A percentile compares a stretch with the other conserved stretches of the same genome.
phyloP scores from a whole-genome alignment of 768 basidiomycete genomes.

The Floccularia luteovirens region DNA sequence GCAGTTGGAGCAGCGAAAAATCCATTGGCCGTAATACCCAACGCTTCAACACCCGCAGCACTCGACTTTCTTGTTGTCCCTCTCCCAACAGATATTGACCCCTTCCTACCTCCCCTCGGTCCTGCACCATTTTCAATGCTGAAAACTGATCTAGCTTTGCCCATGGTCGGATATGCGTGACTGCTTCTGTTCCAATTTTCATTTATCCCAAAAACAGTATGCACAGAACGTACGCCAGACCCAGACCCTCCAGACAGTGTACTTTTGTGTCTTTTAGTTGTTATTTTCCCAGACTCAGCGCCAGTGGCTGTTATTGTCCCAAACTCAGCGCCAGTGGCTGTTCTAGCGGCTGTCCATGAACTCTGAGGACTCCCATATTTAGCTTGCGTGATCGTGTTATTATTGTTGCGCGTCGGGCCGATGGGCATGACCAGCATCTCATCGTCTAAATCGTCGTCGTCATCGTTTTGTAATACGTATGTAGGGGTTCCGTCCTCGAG shows the following conservation, averaged over 20 bases:
- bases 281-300: slow-evolving; percentile 8
- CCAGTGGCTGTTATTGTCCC: slow-evolving; percentile 2
- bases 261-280: slow-evolving; percentile 15
- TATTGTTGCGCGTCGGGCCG: slow-evolving; percentile 29
- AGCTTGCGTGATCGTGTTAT: slow-evolving; percentile 7
- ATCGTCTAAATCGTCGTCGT: slow-evolving; percentile 73
- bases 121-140: slow-evolving; percentile 48
- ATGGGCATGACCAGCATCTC: slow-evolving; percentile 70
- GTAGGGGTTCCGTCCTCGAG: slow-evolving; percentile 12
- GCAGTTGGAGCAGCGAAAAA: no score
- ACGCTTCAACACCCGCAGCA: slow-evolving; percentile 70
- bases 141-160: slow-evolving; percentile 49
- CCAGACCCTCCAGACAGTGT: slow-evolving; percentile 12
- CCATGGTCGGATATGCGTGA: slow-evolving; percentile 19
- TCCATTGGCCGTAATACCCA: slow-evolving; percentile 69
- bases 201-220: slow-evolving; percentile 16
- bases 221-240: slow-evolving; percentile 10
- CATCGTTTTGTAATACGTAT: slow-evolving; percentile 31
- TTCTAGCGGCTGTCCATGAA: slow-evolving; percentile 22
- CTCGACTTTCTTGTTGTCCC: slow-evolving; percentile 54
- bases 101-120: slow-evolving; percentile 27
- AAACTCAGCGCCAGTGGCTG: slow-evolving; percentile 10
- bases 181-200: slow-evolving; percentile 10
- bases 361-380: slow-evolving; percentile 20
- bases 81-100: slow-evolving; percentile 61